Evolutionary conservation across 345 rosid species (phyloP).

Genomic region (Moringa oleifera): DNA sequence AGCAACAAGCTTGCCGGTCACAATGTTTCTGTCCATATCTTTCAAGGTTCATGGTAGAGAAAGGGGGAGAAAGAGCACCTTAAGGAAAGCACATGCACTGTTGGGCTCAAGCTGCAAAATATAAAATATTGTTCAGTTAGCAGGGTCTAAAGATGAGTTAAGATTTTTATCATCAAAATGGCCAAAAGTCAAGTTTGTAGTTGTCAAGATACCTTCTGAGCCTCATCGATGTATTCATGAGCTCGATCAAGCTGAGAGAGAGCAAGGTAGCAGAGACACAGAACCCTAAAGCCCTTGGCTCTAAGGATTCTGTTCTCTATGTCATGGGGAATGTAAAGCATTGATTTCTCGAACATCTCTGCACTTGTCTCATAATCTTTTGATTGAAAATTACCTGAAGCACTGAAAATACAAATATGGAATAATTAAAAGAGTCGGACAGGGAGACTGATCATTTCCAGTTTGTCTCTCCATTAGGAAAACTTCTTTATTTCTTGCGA

Average conservation of each 20-base stretch:
- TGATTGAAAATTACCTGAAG: conserved; percentile 60
- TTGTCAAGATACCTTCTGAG: conserved; percentile 62
- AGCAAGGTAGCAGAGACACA: conserved; percentile 89
- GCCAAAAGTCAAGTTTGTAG: conserved; percentile 1
- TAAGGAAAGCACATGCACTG: conserved; percentile 73
- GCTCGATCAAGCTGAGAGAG: conserved; percentile 81
- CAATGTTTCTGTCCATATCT: neutral
- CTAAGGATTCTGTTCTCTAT: conserved; percentile 61
- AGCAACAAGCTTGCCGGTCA: conserved; percentile 5
- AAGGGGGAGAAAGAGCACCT: conserved; percentile 46
- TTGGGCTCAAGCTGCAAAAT: conserved; percentile 91
- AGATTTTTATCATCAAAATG: neutral
- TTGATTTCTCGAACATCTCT: conserved; percentile 86
- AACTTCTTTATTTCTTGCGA: neutral
- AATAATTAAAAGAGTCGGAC: neutral
- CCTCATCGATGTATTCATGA: conserved; percentile 77
- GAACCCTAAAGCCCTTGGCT: conserved; percentile 91
- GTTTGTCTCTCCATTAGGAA: neutral
- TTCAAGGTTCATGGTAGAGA: neutral
- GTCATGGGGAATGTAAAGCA: conserved; percentile 79
- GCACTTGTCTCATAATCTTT: conserved; percentile 83
- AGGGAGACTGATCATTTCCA: neutral
- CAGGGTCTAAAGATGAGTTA: neutral
- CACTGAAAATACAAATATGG: conserved; percentile 43
- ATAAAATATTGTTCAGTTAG: neutral